Percentiles rank a stretch among this genome's conserved stretches.
Evolutionary conservation across 106 monocot species (phyloP).

Genomic region (Alisma plantagoaquatica): DNA sequence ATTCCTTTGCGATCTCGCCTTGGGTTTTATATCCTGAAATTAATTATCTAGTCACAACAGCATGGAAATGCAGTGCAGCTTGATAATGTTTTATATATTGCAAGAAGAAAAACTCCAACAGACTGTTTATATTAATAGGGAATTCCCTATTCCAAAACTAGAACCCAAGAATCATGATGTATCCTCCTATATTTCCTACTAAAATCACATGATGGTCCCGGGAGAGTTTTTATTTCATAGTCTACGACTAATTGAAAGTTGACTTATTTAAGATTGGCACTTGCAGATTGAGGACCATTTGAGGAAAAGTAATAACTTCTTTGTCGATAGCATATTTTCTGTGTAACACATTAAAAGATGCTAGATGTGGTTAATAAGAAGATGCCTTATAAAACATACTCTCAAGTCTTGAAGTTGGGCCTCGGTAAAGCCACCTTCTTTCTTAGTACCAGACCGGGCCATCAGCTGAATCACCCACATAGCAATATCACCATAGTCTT

Average conservation of each 20-base stretch:
- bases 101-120: not conserved
- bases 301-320: not conserved
- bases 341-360: not conserved
- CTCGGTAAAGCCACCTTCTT: constrained; percentile 86
- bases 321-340: not conserved
- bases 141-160: not conserved
- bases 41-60: not conserved
- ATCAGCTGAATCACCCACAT: constrained; percentile 69
- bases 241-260: not conserved
- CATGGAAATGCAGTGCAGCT: too few relatives aligned
- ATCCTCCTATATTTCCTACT: not conserved
- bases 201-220: not conserved
- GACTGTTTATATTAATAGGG: not conserved
- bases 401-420: constrained; percentile 79
- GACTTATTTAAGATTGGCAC: not conserved
- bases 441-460: constrained; percentile 73
- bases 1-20: constrained; percentile 43
- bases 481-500: constrained; percentile 86
- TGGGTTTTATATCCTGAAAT: constrained; percentile 63
- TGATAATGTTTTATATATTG: too few relatives aligned
- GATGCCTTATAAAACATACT: constrained; percentile 19
- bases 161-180: not conserved
- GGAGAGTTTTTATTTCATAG: not conserved
- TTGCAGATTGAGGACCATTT: not conserved
- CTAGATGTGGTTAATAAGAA: not conserved